Conservation (phyloP, 495 filamentous ascomycete species). For the Tetracladium marchalianum region DNA sequence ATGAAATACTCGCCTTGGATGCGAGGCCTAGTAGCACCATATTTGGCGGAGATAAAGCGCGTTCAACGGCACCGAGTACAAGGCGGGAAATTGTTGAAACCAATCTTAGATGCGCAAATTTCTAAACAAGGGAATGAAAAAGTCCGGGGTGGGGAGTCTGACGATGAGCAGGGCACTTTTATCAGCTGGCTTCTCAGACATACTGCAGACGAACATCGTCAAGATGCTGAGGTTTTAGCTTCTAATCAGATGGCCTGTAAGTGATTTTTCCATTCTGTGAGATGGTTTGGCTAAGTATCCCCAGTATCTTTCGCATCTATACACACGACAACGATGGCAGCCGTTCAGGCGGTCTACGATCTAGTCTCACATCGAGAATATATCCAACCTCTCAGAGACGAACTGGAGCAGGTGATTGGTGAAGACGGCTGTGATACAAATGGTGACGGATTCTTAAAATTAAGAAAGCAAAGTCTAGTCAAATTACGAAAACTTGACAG, state of each 20-base stretch:
- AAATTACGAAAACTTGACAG: slow-evolving; percentile 39
- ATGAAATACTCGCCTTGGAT: slow-evolving; percentile 21
- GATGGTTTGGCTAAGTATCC: too few relatives aligned
- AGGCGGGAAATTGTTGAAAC: slow-evolving; percentile 7
- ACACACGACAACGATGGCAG: slow-evolving; percentile 20
- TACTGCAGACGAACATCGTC: not conserved
- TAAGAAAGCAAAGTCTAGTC: slow-evolving; percentile 24
- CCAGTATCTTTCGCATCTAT: slow-evolving; percentile 7
- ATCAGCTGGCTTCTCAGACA: slow-evolving; percentile 7
- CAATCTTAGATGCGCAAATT: slow-evolving; percentile 1
- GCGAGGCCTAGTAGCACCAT: slow-evolving; percentile 22
- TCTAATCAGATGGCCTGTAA: slow-evolving; percentile 11
- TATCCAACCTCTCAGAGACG: slow-evolving; percentile 10
- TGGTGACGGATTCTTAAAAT: slow-evolving; percentile 16
- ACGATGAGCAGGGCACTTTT: slow-evolving; percentile 5
- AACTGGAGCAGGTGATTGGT: slow-evolving; percentile 10
- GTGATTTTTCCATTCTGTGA: not conserved
- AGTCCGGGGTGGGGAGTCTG: not conserved
- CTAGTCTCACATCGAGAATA: slow-evolving; percentile 9
- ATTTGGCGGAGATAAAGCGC: slow-evolving; percentile 19
- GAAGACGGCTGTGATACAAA: slow-evolving; percentile 19
- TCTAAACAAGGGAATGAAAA: not conserved
- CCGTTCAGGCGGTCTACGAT: slow-evolving; percentile 13
- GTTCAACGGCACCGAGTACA: slow-evolving; percentile 1
- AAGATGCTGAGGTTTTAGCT: not conserved